Conservation (phyloP, 2,329 filamentous ascomycete species). For the Plectosphaerella plurivora region DNA sequence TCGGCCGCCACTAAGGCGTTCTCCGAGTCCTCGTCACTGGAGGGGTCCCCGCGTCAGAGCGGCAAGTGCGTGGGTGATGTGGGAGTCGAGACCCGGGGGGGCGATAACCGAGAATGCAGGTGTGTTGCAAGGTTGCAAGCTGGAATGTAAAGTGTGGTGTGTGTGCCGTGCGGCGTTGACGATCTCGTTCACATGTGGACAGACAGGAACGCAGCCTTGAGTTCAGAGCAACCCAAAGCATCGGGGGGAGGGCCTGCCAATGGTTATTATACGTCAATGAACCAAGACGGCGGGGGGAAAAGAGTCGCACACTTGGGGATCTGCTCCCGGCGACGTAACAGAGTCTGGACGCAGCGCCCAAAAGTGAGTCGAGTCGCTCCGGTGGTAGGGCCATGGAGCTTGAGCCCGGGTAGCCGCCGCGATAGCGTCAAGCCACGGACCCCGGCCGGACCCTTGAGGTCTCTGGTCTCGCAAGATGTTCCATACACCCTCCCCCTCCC, state of each 20-base stretch:
- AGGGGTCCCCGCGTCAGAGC: too few relatives aligned
- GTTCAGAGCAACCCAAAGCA: too few relatives aligned
- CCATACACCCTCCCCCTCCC: too few relatives aligned
- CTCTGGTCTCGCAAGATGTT: too few relatives aligned
- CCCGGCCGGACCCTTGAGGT: neutral
- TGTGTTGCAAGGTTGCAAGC: too few relatives aligned
- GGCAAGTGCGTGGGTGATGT: too few relatives aligned
- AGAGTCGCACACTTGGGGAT: neutral
- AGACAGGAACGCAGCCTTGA: too few relatives aligned
- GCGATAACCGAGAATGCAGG: too few relatives aligned
- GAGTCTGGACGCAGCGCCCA: neutral
- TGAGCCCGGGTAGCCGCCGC: neutral
- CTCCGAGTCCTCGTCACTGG: neutral
- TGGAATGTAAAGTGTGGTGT: too few relatives aligned
- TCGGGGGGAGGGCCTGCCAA: neutral
- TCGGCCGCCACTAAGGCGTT: neutral
- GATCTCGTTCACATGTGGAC: too few relatives aligned
- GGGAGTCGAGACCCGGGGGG: too few relatives aligned
- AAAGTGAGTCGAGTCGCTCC: neutral
- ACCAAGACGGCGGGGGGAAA: neutral
- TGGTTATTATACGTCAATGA: neutral
- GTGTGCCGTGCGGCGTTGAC: too few relatives aligned
- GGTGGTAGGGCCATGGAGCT: neutral
- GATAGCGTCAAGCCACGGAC: conserved; percentile 2
- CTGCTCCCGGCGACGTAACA: neutral